Conservation (phyloP, 257 asterid genomes). For the Lantana camara region DNA sequence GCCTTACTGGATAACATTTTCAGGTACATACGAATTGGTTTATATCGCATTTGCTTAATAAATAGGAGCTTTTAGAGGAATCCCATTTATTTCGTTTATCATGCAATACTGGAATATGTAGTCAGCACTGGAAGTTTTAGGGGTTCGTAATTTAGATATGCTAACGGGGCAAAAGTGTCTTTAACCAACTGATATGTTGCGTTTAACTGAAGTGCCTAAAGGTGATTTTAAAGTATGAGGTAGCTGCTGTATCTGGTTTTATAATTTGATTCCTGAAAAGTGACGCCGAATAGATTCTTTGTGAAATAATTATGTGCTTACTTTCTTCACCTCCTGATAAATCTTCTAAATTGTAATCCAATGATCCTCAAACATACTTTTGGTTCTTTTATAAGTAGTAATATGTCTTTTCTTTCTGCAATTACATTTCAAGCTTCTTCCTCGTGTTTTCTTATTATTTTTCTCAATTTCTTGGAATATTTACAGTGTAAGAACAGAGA, state of each 20-base stretch:
- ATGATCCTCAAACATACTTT: too few relatives aligned
- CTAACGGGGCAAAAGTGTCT: too few relatives aligned
- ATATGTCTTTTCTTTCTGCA: not conserved
- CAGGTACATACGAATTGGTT: slow-evolving; percentile 50
- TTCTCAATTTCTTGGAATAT: not conserved
- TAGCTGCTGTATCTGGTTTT: slow-evolving; percentile 1
- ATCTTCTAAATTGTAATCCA: too few relatives aligned
- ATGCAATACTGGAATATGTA: slow-evolving; percentile 4
- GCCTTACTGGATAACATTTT: slow-evolving; percentile 66
- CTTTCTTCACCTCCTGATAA: too few relatives aligned
- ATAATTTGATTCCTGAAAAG: not conserved
- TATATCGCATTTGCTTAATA: not conserved
- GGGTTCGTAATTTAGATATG: not conserved
- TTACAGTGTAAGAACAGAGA: slow-evolving; percentile 73
- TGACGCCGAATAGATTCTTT: not conserved
- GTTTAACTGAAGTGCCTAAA: not conserved
- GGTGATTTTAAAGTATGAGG: not conserved
- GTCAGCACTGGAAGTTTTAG: not conserved
- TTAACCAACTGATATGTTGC: not conserved
- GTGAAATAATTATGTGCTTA: too few relatives aligned
- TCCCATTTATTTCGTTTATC: slow-evolving; percentile 10
- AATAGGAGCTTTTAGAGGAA: not conserved
- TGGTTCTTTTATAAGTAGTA: too few relatives aligned
- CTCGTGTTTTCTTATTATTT: not conserved
- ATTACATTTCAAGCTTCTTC: slow-evolving; percentile 13